These are phyloP conservation scores for Panaeolus cyanescens DNA, from an alignment of 768 basidiomycete genomes.

Conservation along the genomic window DNA sequence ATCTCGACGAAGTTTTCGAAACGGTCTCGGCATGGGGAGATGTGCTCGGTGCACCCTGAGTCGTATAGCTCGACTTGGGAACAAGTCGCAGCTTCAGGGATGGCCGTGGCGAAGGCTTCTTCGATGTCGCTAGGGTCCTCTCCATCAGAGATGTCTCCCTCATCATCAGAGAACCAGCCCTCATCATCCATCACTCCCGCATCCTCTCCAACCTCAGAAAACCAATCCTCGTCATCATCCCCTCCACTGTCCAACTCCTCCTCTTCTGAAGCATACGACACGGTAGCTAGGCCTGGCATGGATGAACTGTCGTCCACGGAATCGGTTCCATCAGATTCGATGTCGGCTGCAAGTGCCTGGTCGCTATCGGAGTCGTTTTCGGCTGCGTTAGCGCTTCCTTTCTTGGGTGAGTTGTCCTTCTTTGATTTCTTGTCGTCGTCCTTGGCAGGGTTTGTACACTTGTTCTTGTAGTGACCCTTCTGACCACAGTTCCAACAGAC, in stretches of 20 bases:
- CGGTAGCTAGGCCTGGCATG: conserved; percentile 3
- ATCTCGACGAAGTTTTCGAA: conserved; percentile 21
- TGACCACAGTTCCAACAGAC: conserved; percentile 3
- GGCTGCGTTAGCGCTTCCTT: neutral
- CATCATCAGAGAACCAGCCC: too few species aligned
- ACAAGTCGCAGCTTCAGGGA: neutral
- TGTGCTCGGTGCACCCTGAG: conserved; percentile 31
- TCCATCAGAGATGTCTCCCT: conserved; percentile 14
- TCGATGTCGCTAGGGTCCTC: neutral
- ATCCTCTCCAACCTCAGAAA: neutral
- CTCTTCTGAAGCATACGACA: conserved; percentile 7
- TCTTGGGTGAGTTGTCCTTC: neutral
- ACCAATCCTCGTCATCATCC: neutral
- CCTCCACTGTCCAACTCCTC: neutral
- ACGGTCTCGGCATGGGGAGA: conserved; percentile 27
- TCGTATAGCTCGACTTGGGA: conserved; percentile 23
- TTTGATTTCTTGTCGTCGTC: neutral
- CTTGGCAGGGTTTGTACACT: neutral
- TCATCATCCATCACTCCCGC: neutral
- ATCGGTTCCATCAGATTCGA: neutral
- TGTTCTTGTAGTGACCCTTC: neutral
- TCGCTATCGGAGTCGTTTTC: neutral
- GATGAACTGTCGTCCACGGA: neutral
- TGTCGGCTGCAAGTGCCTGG: neutral
- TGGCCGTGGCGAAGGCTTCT: neutral